A percentile compares a stretch with the other conserved stretches of the same genome.
These are phyloP conservation scores for Debaryomyces subglobosus DNA, from an alignment of 1,139 yeast genomes.

Conservation along the genomic window DNA sequence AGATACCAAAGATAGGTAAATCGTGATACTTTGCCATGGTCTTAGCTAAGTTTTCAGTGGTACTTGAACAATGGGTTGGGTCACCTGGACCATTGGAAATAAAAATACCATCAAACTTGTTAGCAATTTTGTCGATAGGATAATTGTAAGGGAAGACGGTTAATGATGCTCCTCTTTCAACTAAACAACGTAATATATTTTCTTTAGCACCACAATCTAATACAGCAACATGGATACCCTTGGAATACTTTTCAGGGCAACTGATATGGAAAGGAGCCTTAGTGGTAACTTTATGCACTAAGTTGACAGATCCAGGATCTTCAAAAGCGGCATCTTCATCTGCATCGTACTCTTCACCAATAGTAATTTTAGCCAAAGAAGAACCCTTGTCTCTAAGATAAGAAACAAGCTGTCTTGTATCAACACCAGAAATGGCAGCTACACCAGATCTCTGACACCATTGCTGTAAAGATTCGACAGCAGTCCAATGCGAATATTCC, in stretches of 20 bases:
- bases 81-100: conserved; percentile 98
- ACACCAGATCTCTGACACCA: conserved; percentile 98
- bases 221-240: conserved; percentile 80
- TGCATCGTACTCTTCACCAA: conserved; percentile 90
- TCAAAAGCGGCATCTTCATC: conserved; percentile 90
- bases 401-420: conserved; percentile 91
- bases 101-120: conserved; percentile 91
- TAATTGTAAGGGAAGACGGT: conserved; percentile 96
- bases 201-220: conserved; percentile 98
- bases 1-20: conserved; percentile 94
- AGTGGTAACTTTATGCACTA: conserved; percentile 93
- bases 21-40: conserved; percentile 65
- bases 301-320: conserved; percentile 89
- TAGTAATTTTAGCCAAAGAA: conserved; percentile 82
- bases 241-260: conserved; percentile 60
- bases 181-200: conserved; percentile 90
- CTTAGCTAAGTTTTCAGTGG: conserved; percentile 73
- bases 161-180: conserved; percentile 90
- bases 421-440: conserved; percentile 96
- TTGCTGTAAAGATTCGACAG: conserved; percentile 89
- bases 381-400: conserved; percentile 96
- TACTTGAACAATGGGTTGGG: conserved; percentile 88
- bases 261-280: conserved; percentile 91
- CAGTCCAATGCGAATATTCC: conserved; percentile 98
- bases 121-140: conserved; percentile 88